Evolutionary conservation across 116 monocot genomes (phyloP), one percentile per base, ranked within the genome.

Genomic region (Zostera marina): DNA sequence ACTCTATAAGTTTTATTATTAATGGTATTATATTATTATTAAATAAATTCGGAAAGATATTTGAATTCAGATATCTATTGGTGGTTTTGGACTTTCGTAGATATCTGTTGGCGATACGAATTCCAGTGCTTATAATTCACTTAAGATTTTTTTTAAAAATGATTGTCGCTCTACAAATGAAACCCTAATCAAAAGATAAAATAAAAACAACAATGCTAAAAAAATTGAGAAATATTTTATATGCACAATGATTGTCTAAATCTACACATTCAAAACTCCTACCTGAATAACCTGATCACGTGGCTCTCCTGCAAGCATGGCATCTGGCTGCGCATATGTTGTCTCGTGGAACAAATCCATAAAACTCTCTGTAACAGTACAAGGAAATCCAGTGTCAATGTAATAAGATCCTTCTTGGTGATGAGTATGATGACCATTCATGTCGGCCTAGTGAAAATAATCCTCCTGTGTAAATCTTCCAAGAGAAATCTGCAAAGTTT

Each of bases 261-360:
- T 16, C 4, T 15, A 1, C 26, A 4, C 26, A 26, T 26, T 26
- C 4, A 4, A 26, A 26, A 26, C 26, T 26, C 3, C 26, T 26
- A 26, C 26, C 49, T 7, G 20, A 17, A 16, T 42, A 52, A 92
- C 87, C 80, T 87, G 83, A 54, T 80, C 73, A 39, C 80, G 75
- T 52, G 80, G 68, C 53, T 78, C 73, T 67, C 56, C 56, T 40
- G 56, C 38, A 21, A 70, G 19, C 5, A 49, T 16, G 48, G 41
- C 61, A 49, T 63, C 63, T 47, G 54, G 44, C 8, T 63, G 55
- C 14, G 47, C 46, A 62, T 87, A 92, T 16, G 82, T 68, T 40
- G 83, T 78, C 26, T 83, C 87, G 65, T 92, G 87, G 61, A 92
- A 92, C 62, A 87, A 70, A 79, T 92, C 92, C 92, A 92, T 87